Conservation (phyloP, 129 eudicot genomes). For the Artemisia annua region DNA sequence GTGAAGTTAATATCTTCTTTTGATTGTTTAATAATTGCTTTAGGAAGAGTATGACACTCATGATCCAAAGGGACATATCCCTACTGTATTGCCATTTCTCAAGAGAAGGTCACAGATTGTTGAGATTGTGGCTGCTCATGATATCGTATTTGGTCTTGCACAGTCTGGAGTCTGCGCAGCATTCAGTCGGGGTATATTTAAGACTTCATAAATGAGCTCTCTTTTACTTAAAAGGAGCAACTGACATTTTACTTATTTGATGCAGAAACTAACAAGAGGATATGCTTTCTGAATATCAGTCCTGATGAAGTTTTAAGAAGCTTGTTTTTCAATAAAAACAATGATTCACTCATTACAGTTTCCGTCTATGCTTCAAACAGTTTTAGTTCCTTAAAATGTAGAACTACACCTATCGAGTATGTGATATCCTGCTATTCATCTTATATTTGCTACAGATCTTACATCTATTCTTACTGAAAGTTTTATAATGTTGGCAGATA, state of each 20-base stretch:
- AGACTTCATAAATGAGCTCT: neutral
- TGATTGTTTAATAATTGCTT: neutral
- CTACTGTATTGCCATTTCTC: neutral
- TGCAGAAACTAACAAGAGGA: conserved; percentile 89
- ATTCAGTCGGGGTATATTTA: neutral
- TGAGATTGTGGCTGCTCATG: conserved; percentile 16
- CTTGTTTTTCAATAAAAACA: conserved; percentile 87
- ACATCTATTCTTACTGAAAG: neutral
- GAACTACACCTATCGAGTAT: conserved; percentile 93
- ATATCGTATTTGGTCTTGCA: neutral
- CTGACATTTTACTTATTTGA: conserved; percentile 20
- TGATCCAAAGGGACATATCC: neutral
- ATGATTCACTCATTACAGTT: conserved; percentile 93
- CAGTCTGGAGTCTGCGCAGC: conserved; percentile 17
- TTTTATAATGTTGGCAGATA: neutral
- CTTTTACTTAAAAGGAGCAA: neutral
- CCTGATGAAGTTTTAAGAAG: conserved; percentile 95
- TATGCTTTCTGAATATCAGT: conserved; percentile 82
- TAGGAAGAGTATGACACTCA: conserved; percentile 8
- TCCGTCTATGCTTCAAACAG: conserved; percentile 90
- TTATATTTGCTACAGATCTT: neutral
- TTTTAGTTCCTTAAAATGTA: conserved; percentile 86
- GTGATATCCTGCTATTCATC: conserved; percentile 13
- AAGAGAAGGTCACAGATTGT: neutral
- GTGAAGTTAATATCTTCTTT: neutral